Evolutionary conservation across 1,284 basidiomycete genomes (phyloP), one percentile per base, ranked within the genome.

Genomic region (Rhodotorula sp.): DNA sequence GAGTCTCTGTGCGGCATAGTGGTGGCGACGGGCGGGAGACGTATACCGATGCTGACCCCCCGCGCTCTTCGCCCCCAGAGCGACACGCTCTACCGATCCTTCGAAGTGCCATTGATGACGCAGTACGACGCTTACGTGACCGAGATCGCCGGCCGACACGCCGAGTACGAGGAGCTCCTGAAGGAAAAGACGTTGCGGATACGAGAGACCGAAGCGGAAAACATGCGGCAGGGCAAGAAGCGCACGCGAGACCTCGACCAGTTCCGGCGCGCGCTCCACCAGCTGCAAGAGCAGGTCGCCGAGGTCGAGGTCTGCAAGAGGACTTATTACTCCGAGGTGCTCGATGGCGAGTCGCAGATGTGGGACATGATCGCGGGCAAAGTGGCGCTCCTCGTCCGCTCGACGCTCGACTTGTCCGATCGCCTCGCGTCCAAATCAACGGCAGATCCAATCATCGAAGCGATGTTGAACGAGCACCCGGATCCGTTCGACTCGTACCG

Each of bases 401-500:
- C 77, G 12, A 76, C 77, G 5, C 68, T 79, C 34, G 78, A 79
- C 67, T 69, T 79, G 16, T 72, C 77, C 29, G 82, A 83, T 48
- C 74, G 82, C 3, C 78, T 83, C 64, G 78, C 81, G 10, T 80
- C 80, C 15, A 83, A 83, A 67, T 81, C 76, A 1, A 77, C 79
- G 3, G 71, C 79, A 16, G 82, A 83, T 70, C 81, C 82, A 23
- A 77, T 80, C n/a, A 77, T 83, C 49, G 82, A 83, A 65, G 72
- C 77, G 54, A 79, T 83, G 78, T 75, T 82, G 7, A 70, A 80
- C 14, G 71, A 78, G 31, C 81, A 83, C 29, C 81, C 82, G 0
- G 82, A 83, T 64, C 82, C 82, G 0, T 83, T 83, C 64, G 76
- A 80, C 62, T 78, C 78, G 43, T 83, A 81, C 67, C 73, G 73